Percentiles rank a stretch among this genome's conserved stretches.
Conservation (phyloP, 371 early-diverging fungal genomes). For the Haplosporangium sp. region DNA sequence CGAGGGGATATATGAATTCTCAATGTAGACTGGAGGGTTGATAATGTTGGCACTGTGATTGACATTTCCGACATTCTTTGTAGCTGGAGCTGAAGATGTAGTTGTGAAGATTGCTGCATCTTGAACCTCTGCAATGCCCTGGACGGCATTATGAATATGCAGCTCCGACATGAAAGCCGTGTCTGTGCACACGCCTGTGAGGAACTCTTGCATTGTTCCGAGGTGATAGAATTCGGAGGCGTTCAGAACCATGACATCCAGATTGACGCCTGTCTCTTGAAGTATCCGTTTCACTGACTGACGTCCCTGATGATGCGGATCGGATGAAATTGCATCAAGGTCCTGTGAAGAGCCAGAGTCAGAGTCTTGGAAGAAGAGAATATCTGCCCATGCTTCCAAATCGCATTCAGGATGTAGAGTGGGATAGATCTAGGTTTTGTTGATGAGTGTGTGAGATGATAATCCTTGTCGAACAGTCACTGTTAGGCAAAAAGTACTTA, state of each 20-base stretch:
- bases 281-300: constrained; percentile 16
- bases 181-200: constrained; percentile 32
- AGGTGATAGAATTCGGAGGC: constrained; percentile 57
- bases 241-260: constrained; percentile 55
- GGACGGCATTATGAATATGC: constrained; percentile 11
- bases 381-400: constrained; percentile 57
- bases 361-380: constrained; percentile 35
- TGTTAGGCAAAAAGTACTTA: constrained; percentile 11
- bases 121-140: constrained; percentile 13
- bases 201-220: constrained; percentile 55
- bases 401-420: constrained; percentile 34
- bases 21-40: constrained; percentile 19
- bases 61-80: background rate
- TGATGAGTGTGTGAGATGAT: background rate
- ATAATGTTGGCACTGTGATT: background rate
- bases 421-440: constrained; percentile 21
- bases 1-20: constrained; percentile 17
- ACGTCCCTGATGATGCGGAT: constrained; percentile 15
- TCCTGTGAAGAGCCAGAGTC: background rate
- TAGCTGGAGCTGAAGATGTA: background rate
- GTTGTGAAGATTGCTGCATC: background rate
- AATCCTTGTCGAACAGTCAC: background rate
- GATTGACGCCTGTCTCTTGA: constrained; percentile 10
- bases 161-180: constrained; percentile 38
- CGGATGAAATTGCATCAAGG: background rate